phyloP scores from a whole-genome alignment of 1,284 basidiomycete genomes.

The Sutorius eximius region DNA sequence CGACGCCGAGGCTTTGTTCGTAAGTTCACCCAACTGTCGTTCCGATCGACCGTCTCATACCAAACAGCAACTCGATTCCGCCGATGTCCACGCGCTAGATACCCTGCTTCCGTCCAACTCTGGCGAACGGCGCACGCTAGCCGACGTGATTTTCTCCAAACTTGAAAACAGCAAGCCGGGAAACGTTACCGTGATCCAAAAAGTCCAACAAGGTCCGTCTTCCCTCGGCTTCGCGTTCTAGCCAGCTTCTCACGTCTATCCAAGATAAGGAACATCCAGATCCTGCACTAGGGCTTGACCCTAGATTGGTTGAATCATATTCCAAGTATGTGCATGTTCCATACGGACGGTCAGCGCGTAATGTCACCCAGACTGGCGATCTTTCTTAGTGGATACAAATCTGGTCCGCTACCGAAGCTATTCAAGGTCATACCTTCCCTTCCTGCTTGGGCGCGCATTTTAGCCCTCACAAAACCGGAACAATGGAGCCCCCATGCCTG shows the following conservation, averaged over 20 bases:
- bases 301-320: slow-evolving; percentile 96
- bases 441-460: slow-evolving; percentile 93
- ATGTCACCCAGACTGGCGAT: slow-evolving; percentile 63
- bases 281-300: slow-evolving; percentile 90
- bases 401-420: slow-evolving; percentile 93
- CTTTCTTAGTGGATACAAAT: slow-evolving; percentile 90
- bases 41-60: slow-evolving; percentile 16
- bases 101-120: slow-evolving; percentile 72
- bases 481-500: slow-evolving; percentile 97
- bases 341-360: not conserved
- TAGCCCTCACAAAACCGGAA: slow-evolving; percentile 91
- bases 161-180: slow-evolving; percentile 62
- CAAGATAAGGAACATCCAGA: slow-evolving; percentile 70
- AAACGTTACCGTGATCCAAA: slow-evolving; percentile 53
- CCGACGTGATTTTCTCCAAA: slow-evolving; percentile 95
- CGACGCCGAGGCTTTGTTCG: slow-evolving; percentile 60
- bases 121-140: slow-evolving; percentile 80
- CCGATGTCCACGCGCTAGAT: slow-evolving; percentile 83
- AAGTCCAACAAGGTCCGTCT: slow-evolving; percentile 54
- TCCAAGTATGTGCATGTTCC: slow-evolving; percentile 64
- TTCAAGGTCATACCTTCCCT: slow-evolving; percentile 99
- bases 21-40: slow-evolving; percentile 37
- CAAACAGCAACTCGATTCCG: slow-evolving; percentile 83
- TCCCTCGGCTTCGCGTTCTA: not conserved
- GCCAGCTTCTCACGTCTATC: slow-evolving; percentile 1